Conservation (phyloP, 2,329 filamentous ascomycete genomes). For the Ceratocystis smalleyi region DNA sequence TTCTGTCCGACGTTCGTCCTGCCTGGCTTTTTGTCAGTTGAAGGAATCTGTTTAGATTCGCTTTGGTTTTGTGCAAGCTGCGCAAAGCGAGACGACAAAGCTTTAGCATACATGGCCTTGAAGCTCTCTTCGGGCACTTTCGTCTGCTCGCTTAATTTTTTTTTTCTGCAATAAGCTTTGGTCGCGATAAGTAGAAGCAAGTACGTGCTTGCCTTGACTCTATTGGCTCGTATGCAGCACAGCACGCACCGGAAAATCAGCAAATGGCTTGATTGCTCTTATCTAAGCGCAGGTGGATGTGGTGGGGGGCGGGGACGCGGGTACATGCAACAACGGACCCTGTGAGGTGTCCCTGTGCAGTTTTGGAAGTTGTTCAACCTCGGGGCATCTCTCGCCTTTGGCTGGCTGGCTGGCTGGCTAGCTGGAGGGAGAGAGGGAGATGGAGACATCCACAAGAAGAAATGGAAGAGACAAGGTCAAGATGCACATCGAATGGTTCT, state of each 20-base stretch:
- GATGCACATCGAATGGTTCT: too few species aligned
- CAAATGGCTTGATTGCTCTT: neutral
- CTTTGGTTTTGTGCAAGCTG: neutral
- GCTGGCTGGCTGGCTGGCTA: too few species aligned
- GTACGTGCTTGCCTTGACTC: neutral
- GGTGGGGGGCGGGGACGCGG: neutral
- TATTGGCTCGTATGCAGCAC: neutral
- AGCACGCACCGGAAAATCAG: neutral
- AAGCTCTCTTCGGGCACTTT: neutral
- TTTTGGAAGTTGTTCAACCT: too few species aligned
- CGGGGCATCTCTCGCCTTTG: too few species aligned
- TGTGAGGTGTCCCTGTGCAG: too few species aligned
- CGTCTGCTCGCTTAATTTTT: neutral
- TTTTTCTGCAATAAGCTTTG: neutral
- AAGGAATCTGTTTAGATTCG: neutral
- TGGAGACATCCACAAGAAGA: too few species aligned
- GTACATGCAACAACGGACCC: neutral
- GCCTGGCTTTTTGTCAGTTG: too few species aligned
- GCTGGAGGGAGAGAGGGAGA: too few species aligned
- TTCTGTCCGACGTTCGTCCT: neutral
- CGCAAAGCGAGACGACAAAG: neutral
- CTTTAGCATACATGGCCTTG: neutral
- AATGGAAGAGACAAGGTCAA: too few species aligned
- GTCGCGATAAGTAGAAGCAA: neutral
- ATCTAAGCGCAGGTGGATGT: neutral